Percentiles rank a stretch among this genome's conserved stretches.
Conservation (phyloP, 331 rosid species). For the Quercus lobata region DNA sequence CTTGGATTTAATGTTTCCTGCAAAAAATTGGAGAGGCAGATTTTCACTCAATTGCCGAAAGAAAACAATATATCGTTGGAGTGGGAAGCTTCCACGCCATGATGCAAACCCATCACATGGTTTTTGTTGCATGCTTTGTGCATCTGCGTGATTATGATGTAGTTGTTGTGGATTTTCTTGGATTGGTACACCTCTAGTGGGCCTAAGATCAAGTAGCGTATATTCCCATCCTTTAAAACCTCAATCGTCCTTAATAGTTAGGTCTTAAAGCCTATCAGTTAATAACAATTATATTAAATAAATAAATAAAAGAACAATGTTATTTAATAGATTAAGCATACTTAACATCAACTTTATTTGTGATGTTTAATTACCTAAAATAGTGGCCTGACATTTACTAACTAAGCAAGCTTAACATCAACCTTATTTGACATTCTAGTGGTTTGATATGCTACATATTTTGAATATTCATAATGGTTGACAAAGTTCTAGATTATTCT, state of each 20-base stretch:
- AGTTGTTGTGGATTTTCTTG: not conserved
- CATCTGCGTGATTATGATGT: not conserved
- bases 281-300: too few species aligned
- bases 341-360: too few species aligned
- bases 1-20: too few species aligned
- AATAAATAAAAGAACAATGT: too few species aligned
- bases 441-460: not conserved
- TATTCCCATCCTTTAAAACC: not conserved
- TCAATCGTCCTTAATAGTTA: too few species aligned
- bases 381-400: too few species aligned
- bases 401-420: not conserved
- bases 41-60: too few species aligned
- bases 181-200: not conserved
- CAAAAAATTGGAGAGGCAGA: too few species aligned
- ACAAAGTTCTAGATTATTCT: not conserved
- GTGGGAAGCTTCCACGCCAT: not conserved
- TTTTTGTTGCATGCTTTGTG: not conserved
- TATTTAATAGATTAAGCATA: too few species aligned
- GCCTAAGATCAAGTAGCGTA: not conserved
- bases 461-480: not conserved
- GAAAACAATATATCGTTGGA: too few species aligned
- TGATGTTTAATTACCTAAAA: too few species aligned
- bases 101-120: not conserved
- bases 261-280: too few species aligned
- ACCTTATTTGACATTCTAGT: not conserved